Evolutionary conservation across 306 rosid genomes (phyloP).

Genomic region (Dalbergia cultrata): DNA sequence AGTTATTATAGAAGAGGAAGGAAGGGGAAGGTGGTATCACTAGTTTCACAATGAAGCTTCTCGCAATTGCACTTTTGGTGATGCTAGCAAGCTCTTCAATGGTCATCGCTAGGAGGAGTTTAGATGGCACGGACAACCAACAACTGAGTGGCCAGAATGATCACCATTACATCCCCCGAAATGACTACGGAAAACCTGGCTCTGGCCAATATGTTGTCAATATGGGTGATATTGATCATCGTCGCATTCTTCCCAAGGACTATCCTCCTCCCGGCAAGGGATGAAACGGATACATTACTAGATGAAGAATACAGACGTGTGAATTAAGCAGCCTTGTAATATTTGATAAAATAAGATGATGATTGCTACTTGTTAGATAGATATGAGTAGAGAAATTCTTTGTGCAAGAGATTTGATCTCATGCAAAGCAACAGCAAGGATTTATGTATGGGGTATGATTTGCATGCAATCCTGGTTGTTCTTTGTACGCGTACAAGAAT

Average conservation of each 20-base stretch:
- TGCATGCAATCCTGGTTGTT: not conserved
- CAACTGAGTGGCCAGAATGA: not conserved
- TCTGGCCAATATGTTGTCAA: not conserved
- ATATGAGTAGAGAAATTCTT: not conserved
- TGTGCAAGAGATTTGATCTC: not conserved
- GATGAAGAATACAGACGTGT: not conserved
- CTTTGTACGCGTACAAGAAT: not conserved
- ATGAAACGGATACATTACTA: too few relatives aligned
- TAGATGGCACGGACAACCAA: not conserved
- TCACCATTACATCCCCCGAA: conserved; percentile 31
- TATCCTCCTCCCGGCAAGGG: conserved; percentile 32
- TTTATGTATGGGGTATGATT: not conserved
- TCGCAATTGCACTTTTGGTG: conserved; percentile 42
- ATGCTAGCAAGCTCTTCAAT: conserved; percentile 30
- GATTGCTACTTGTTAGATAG: too few relatives aligned
- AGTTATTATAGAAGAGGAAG: too few relatives aligned
- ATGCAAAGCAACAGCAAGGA: not conserved
- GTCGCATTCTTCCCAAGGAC: conserved; percentile 45
- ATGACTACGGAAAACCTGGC: conserved; percentile 8
- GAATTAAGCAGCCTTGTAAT: not conserved
- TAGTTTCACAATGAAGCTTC: conserved; percentile 28
- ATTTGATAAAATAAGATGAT: not conserved
- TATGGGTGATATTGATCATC: conserved; percentile 43
- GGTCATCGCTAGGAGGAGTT: not conserved
- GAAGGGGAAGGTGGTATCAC: not conserved